Evolutionary conservation across 805 yeast genomes (phyloP), one percentile per base, ranked within the genome.

Genomic region (Ogataea polymorpha): DNA sequence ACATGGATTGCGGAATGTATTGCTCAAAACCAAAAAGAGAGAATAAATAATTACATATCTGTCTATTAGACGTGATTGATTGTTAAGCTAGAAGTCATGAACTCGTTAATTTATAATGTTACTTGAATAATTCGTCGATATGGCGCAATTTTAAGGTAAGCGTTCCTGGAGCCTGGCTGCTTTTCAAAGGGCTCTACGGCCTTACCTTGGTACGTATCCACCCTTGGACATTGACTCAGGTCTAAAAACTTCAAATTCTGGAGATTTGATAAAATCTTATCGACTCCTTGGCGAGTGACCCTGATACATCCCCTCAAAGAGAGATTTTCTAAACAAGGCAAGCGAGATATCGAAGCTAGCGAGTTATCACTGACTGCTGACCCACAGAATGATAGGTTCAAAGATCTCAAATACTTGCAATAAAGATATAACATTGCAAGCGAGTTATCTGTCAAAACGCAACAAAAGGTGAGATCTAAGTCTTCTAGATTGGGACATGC

Each of bases 1-100:
- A 88, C 98, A n/a, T 93, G 99, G 99, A 91, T 93, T 42, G 96
- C 98, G 36, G 99, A 93, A 70, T 93, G 99, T 72, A 93, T 93
- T 69, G 96, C 98, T 23, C 99, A 95, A 66, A 90, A 89, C 62
- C 99, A 93, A 73, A 87, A 89, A 70, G 95, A 87, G 61, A 79
- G 96, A 64, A 87, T 93, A 51, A 82, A 84, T 55, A 87, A 86
- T 63, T 95, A 89, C 63, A 89, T 95, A 46, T 72, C 95, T 32
- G 96, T 91, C 29, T 88, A 82, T 54, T 89, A 69, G 56, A 20
- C 11, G 2, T 14, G 15, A 20, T 2, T 20, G 21, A 26, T 26
- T 11, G 6, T 23, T 15, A 23, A 37, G 24, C 28, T 13, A 30
- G 21, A 14, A 31, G 23, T 41, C 44, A 32, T 41, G 14, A 41